Percentiles rank a stretch among this genome's conserved stretches.
These are phyloP conservation scores for Clonostachys chloroleuca DNA, from an alignment of 2,329 filamentous ascomycete genomes.

Conservation along the genomic window DNA sequence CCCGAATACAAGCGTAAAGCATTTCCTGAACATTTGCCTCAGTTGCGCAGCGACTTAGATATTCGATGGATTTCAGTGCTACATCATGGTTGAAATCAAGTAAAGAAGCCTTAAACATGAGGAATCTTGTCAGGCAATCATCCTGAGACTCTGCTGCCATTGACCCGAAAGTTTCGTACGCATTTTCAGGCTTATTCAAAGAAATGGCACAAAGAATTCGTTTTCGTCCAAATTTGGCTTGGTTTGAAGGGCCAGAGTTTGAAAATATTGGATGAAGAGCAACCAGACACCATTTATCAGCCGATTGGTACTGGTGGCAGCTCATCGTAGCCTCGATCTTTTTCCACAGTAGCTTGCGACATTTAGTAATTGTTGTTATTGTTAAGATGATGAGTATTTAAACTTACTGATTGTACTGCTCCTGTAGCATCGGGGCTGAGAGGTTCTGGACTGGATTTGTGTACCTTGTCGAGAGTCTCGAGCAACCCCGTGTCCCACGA, in stretches of 20 bases:
- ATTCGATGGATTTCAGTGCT: conserved; percentile 60
- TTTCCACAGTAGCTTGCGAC: conserved; percentile 74
- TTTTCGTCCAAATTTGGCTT: conserved; percentile 67
- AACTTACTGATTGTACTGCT: conserved; percentile 60
- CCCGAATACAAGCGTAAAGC: conserved; percentile 75
- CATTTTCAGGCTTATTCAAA: conserved; percentile 18
- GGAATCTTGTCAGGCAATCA: conserved; percentile 64
- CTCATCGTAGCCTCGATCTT: conserved; percentile 56
- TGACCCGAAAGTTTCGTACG: conserved; percentile 36
- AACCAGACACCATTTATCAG: conserved; percentile 68
- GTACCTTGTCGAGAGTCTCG: conserved; percentile 23
- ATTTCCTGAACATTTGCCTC: conserved; percentile 50
- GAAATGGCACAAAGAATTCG: conserved; percentile 66
- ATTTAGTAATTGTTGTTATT: not conserved
- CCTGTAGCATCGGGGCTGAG: conserved; percentile 59
- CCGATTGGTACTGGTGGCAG: conserved; percentile 44
- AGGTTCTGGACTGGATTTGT: conserved; percentile 33
- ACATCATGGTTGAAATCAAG: conserved; percentile 49
- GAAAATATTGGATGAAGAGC: conserved; percentile 65
- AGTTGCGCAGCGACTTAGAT: conserved; percentile 46
- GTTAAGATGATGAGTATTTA: not conserved
- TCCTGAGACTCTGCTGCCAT: conserved; percentile 56
- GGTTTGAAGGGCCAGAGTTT: conserved; percentile 60
- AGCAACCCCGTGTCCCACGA: conserved; percentile 14
- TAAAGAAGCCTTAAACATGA: conserved; percentile 72